Evolutionary conservation across 306 rosid genomes (phyloP).

Genomic region (Quercus rubra): DNA sequence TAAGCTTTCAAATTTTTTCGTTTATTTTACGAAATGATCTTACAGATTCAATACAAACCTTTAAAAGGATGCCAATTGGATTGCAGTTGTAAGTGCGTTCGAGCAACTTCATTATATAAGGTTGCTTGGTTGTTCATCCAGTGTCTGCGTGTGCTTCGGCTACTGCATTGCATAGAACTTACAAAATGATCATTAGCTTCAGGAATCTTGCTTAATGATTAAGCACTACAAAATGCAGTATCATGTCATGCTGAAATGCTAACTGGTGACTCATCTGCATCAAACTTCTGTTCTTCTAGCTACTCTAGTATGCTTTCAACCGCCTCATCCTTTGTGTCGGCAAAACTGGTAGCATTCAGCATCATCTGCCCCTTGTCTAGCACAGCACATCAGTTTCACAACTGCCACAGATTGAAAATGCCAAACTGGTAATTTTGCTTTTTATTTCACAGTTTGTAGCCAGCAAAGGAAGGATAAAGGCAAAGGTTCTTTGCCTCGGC

Average conservation of each 20-base stretch:
- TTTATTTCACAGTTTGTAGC: not conserved
- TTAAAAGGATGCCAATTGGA: not conserved
- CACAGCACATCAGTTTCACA: not conserved
- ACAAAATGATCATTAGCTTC: constrained; percentile 16
- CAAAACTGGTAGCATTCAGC: not conserved
- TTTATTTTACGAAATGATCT: no score
- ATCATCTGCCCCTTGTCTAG: not conserved
- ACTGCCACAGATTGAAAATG: not conserved
- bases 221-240: constrained; percentile 20
- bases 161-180: not conserved
- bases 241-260: constrained; percentile 19
- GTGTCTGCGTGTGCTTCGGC: not conserved
- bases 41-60: not conserved
- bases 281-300: constrained; percentile 5
- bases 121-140: not conserved
- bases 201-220: not conserved
- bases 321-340: not conserved
- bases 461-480: not conserved
- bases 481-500: not conserved
- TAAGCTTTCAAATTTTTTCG: no score
- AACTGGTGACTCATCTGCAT: constrained; percentile 8
- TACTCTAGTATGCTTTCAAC: constrained; percentile 16
- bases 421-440: not conserved
- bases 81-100: not conserved
- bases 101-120: not conserved